Percentiles rank a stretch among this genome's conserved stretches.
Conservation (phyloP, 345 rosid genomes). For the Corchorus capsularis region DNA sequence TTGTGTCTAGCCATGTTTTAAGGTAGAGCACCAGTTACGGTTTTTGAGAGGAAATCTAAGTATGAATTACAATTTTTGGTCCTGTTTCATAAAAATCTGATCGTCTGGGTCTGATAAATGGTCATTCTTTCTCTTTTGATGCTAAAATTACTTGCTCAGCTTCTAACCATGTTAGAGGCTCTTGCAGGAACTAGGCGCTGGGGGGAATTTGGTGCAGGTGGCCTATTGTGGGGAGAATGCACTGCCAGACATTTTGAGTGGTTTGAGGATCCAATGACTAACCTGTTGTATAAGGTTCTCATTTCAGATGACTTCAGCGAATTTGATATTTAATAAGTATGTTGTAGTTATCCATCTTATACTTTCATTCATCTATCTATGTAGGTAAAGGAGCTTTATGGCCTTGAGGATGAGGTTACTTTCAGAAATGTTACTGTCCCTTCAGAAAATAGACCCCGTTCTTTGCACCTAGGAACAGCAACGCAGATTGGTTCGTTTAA, state of each 20-base stretch:
- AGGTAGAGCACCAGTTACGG: background rate
- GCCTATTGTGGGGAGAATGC: constrained; percentile 96
- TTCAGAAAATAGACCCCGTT: constrained; percentile 77
- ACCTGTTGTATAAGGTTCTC: constrained; percentile 66
- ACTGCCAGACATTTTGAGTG: constrained; percentile 76
- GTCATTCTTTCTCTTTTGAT: background rate
- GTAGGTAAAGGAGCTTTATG: constrained; percentile 95
- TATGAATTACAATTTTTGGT: background rate
- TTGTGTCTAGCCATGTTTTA: background rate
- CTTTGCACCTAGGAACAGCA: constrained; percentile 90
- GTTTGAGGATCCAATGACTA: constrained; percentile 80
- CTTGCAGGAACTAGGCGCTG: constrained; percentile 84
- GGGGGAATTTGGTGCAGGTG: constrained; percentile 98
- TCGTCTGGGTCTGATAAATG: background rate
- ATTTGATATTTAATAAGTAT: background rate
- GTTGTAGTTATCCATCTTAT: background rate
- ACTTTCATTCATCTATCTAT: constrained; percentile 8
- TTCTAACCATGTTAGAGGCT: constrained; percentile 18
- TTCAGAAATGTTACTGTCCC: constrained; percentile 79
- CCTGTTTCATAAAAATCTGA: background rate
- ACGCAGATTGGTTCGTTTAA: constrained; percentile 84
- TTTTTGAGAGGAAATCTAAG: background rate
- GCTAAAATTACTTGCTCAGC: background rate
- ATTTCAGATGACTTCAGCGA: constrained; percentile 5
- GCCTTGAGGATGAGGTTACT: constrained; percentile 66